Evolutionary conservation across 306 rosid species (phyloP).

Genomic region (Prosopis cineraria): DNA sequence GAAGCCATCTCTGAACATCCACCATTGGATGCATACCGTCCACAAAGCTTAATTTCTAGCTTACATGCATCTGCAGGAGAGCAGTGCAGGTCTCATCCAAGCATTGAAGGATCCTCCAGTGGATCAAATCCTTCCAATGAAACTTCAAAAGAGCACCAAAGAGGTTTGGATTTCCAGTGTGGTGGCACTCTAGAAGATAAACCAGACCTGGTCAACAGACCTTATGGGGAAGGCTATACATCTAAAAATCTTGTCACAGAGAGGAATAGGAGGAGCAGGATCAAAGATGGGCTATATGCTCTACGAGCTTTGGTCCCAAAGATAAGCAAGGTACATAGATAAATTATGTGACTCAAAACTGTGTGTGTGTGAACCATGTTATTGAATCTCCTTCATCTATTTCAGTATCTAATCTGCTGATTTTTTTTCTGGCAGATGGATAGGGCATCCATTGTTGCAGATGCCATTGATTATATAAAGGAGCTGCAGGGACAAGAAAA

Average conservation of each 20-base stretch:
- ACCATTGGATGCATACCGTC: conserved; percentile 25
- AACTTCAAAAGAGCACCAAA: conserved; percentile 36
- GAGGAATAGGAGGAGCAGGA: conserved; percentile 82
- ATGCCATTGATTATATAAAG: conserved; percentile 68
- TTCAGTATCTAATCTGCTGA: conserved; percentile 7
- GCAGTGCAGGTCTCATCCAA: conserved; percentile 46
- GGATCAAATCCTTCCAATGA: conserved; percentile 59
- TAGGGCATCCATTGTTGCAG: conserved; percentile 61
- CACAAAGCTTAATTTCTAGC: conserved; percentile 34
- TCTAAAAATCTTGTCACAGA: conserved; percentile 78
- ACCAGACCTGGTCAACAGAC: conserved; percentile 32
- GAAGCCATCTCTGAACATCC: conserved; percentile 43
- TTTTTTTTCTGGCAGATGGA: conserved; percentile 65
- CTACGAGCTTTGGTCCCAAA: conserved; percentile 84
- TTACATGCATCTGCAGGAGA: conserved; percentile 33
- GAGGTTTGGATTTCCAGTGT: conserved; percentile 31
- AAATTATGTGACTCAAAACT: not conserved
- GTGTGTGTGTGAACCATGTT: not conserved
- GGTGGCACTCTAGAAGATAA: conserved; percentile 40
- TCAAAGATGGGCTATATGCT: conserved; percentile 50
- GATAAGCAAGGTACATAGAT: conserved; percentile 69
- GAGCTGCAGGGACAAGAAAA: conserved; percentile 56
- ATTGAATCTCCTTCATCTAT: conserved; percentile 14
- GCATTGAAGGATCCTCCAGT: conserved; percentile 61
- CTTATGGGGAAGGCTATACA: conserved; percentile 40